Conservation (phyloP, 1,139 yeast genomes). For the Blastobotrys indianensis region DNA sequence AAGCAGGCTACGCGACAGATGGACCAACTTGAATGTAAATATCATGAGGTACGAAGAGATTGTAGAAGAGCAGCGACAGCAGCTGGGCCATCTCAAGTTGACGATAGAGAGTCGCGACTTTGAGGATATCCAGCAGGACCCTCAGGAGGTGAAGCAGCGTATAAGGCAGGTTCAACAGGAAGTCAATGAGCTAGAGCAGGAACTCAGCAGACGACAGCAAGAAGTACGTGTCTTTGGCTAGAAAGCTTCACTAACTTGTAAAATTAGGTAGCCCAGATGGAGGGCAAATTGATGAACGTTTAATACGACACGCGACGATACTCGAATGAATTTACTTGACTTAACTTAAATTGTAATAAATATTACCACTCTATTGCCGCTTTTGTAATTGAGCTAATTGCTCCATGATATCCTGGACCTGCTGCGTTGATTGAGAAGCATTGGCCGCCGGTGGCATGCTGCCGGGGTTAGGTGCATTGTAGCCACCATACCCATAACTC, state of each 20-base stretch:
- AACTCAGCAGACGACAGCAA: constrained; percentile 17
- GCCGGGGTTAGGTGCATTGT: not conserved
- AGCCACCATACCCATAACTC: constrained; percentile 1
- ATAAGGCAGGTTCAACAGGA: constrained; percentile 29
- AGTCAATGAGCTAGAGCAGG: constrained; percentile 27
- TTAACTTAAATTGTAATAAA: too few species aligned
- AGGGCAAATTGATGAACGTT: constrained; percentile 6
- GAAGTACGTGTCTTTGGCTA: constrained; percentile 5
- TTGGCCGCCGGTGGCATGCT: not conserved
- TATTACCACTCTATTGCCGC: not conserved
- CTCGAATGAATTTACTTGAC: too few species aligned
- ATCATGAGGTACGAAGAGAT: constrained; percentile 32
- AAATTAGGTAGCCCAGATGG: constrained; percentile 10
- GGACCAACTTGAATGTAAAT: constrained; percentile 24
- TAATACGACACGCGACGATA: too few species aligned
- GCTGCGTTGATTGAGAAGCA: constrained; percentile 18
- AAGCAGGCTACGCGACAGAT: constrained; percentile 20
- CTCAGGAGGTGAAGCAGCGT: constrained; percentile 17
- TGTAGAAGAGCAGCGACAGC: constrained; percentile 28
- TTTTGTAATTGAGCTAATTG: constrained; percentile 27
- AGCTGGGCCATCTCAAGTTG: constrained; percentile 19
- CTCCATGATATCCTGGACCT: constrained; percentile 28
- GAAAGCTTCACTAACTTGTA: constrained; percentile 1
- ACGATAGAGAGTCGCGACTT: constrained; percentile 17
- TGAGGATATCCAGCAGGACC: constrained; percentile 13